Percentiles rank a stretch among this genome's conserved stretches.
These are phyloP conservation scores for Bipolaris zeicola DNA, from an alignment of 2,329 filamentous ascomycete species.

Conservation along the genomic window DNA sequence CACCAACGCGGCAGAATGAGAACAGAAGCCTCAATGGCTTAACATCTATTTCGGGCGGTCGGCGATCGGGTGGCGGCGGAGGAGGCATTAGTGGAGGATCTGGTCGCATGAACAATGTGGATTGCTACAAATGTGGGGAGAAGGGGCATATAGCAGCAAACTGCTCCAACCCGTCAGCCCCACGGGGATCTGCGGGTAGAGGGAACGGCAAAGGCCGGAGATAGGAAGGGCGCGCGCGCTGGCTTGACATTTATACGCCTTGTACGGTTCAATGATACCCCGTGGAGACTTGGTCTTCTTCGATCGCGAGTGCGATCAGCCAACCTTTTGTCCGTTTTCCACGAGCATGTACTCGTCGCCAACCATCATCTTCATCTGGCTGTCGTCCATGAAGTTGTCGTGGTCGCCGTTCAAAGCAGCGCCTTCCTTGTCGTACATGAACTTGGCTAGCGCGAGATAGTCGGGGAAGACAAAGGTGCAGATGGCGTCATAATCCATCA, in stretches of 20 bases:
- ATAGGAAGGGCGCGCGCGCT: slow-evolving; percentile 13
- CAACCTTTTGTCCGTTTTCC: slow-evolving; percentile 27
- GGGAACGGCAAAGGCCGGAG: slow-evolving; percentile 31
- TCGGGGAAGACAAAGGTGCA: slow-evolving; percentile 57
- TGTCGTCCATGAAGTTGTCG: slow-evolving; percentile 49
- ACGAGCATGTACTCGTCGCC: slow-evolving; percentile 53
- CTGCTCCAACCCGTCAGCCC: slow-evolving; percentile 53
- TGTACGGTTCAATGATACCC: slow-evolving; percentile 25
- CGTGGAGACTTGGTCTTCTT: slow-evolving; percentile 12
- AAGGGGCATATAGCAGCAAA: slow-evolving; percentile 64
- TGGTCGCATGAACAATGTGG: slow-evolving; percentile 46
- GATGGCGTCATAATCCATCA: slow-evolving; percentile 55
- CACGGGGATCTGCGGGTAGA: slow-evolving; percentile 35
- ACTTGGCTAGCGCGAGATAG: slow-evolving; percentile 53
- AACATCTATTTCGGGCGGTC: slow-evolving; percentile 64
- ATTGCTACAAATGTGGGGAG: slow-evolving; percentile 67
- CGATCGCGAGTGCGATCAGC: slow-evolving; percentile 2
- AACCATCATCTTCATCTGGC: slow-evolving; percentile 54
- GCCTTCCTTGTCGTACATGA: slow-evolving; percentile 54
- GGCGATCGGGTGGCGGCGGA: slow-evolving; percentile 23
- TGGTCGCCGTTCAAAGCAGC: slow-evolving; percentile 49
- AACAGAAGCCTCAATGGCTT: slow-evolving; percentile 66
- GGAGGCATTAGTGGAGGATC: slow-evolving; percentile 18
- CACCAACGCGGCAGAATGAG: slow-evolving; percentile 68
- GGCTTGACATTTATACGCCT: slow-evolving; percentile 8